Evolutionary conservation across 192 early-diverging fungal species (phyloP).

Genomic region (Pilobolus umbonatus): DNA sequence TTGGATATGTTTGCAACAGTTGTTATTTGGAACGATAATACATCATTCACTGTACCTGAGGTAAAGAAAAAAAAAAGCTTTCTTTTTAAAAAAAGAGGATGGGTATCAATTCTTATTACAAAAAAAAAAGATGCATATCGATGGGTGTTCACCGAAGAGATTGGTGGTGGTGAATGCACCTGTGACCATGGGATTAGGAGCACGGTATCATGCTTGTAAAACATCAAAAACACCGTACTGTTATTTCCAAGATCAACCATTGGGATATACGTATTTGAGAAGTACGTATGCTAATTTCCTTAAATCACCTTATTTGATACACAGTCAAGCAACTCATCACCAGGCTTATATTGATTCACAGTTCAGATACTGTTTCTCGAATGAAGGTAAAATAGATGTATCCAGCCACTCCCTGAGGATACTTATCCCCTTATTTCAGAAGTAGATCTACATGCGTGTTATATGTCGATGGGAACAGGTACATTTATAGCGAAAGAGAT

Average conservation of each 20-base stretch:
- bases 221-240: constrained; percentile 51
- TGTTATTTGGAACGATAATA: constrained; percentile 55
- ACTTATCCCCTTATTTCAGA: constrained; percentile 15
- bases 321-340: constrained; percentile 43
- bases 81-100: neutral
- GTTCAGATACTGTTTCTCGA: constrained; percentile 54
- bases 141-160: constrained; percentile 30
- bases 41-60: constrained; percentile 36
- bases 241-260: constrained; percentile 45
- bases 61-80: constrained; percentile 20
- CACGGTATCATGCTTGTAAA: constrained; percentile 53
- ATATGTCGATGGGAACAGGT: constrained; percentile 45
- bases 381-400: constrained; percentile 38
- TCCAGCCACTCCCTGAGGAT: neutral
- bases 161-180: constrained; percentile 47
- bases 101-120: neutral
- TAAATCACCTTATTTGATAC: constrained; percentile 46
- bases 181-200: constrained; percentile 42
- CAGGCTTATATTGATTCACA: constrained; percentile 44
- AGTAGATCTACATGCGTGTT: constrained; percentile 48
- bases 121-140: constrained; percentile 36
- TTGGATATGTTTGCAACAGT: constrained; percentile 53
- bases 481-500: constrained; percentile 44
- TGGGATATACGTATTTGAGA: constrained; percentile 30
- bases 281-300: constrained; percentile 56